Percentiles rank a stretch among this genome's conserved stretches.
Evolutionary conservation across 441 rosid genomes (phyloP).

Genomic region (Populus hybrid): DNA sequence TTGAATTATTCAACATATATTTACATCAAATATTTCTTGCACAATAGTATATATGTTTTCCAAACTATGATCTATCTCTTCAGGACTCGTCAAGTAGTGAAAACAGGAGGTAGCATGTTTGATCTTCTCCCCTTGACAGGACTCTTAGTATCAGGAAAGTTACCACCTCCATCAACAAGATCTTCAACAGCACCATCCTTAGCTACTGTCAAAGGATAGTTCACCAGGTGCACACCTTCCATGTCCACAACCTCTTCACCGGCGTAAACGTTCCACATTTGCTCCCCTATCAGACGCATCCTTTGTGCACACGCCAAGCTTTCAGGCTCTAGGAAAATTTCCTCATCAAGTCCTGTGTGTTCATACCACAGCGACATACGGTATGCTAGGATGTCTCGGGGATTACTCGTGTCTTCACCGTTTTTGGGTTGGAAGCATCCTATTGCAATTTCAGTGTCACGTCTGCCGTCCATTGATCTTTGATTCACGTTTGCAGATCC

Average conservation of each 20-base stretch:
- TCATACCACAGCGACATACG: conserved; percentile 74
- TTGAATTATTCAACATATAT: background rate
- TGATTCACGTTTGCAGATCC: conserved; percentile 90
- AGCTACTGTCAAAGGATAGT: conserved; percentile 56
- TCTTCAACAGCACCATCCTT: conserved; percentile 57
- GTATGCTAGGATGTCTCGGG: conserved; percentile 43
- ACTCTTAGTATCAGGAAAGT: conserved; percentile 75
- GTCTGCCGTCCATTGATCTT: conserved; percentile 82
- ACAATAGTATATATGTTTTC: background rate
- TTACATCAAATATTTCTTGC: background rate
- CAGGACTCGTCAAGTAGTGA: conserved; percentile 48
- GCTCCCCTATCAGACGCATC: conserved; percentile 49
- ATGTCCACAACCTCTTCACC: conserved; percentile 64
- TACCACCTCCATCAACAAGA: conserved; percentile 30
- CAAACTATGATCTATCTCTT: background rate
- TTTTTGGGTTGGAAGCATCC: conserved; percentile 61
- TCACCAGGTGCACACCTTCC: conserved; percentile 69
- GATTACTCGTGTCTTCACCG: background rate
- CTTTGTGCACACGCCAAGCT: conserved; percentile 52
- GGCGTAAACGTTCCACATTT: conserved; percentile 69
- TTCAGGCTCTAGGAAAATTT: conserved; percentile 43
- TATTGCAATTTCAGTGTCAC: conserved; percentile 88
- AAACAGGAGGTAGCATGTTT: conserved; percentile 56
- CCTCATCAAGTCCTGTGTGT: conserved; percentile 50
- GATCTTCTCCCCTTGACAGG: conserved; percentile 72